phyloP scores from a whole-genome alignment of 2,329 filamentous ascomycete species.

The Hawksworthiomyces lignivorus region DNA sequence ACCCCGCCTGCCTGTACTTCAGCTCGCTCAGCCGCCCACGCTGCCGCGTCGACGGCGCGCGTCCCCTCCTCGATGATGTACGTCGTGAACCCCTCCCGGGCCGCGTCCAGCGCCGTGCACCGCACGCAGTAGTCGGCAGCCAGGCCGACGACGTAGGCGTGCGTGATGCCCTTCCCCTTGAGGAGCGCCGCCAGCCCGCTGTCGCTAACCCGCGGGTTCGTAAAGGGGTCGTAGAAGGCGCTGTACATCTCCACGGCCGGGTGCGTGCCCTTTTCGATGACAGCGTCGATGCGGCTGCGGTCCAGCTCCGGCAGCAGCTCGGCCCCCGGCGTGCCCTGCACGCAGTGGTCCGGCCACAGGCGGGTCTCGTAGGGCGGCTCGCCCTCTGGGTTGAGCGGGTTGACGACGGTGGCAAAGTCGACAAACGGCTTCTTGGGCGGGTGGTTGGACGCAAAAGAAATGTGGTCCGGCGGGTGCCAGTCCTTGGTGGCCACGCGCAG shows the following conservation, averaged over 20 bases:
- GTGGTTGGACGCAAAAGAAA: slow-evolving; percentile 86
- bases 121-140: slow-evolving; percentile 88
- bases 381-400: slow-evolving; percentile 55
- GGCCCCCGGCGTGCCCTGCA: slow-evolving; percentile 65
- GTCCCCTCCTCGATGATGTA: slow-evolving; percentile 75
- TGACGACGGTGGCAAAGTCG: slow-evolving; percentile 55
- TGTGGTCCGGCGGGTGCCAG: slow-evolving; percentile 74
- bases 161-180: slow-evolving; percentile 49
- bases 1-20: slow-evolving; percentile 55
- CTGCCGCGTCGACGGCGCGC: slow-evolving; percentile 56
- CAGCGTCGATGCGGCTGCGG: slow-evolving; percentile 44
- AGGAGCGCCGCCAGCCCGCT: slow-evolving; percentile 57
- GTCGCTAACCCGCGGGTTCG: slow-evolving; percentile 48
- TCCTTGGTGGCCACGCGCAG: slow-evolving; percentile 83
- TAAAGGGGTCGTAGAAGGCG: slow-evolving; percentile 78
- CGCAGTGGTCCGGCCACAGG: slow-evolving; percentile 88
- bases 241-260: slow-evolving; percentile 84
- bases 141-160: slow-evolving; percentile 80
- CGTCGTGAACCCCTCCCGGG: slow-evolving; percentile 65
- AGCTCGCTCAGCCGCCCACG: slow-evolving; percentile 47
- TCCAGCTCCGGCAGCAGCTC: slow-evolving; percentile 68
- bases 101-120: slow-evolving; percentile 71
- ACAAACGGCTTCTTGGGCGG: slow-evolving; percentile 54
- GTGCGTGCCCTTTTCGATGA: slow-evolving; percentile 74
- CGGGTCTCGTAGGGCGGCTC: slow-evolving; percentile 57